Evolutionary conservation across 176 grass and related monocot species (phyloP), one percentile per base, ranked within the genome.

Genomic region (Hsuehochloa calcarea): DNA sequence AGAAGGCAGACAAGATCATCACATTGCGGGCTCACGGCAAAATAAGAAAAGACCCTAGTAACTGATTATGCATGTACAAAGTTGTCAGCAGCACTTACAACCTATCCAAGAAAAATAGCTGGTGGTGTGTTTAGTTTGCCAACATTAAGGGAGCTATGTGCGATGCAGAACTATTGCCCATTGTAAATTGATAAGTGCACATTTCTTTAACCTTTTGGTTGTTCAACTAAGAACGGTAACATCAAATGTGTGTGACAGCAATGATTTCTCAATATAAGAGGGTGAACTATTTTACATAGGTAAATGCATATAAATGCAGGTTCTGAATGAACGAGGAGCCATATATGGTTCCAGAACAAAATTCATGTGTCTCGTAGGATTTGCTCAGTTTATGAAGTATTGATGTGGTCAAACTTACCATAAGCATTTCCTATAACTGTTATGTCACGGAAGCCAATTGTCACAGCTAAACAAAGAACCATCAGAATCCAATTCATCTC

Each of bases 401-500:
- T 79, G 62, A 61, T 85, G 58, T 82, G 76, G 11, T 65, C n/a
- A 68, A 58, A 72, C 87, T 91, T 92, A 95, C 93, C 90, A 50
- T 95, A 95, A 70, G 93, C 93, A 92, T 95, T 92, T 66, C 93
- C 90, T 11, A 95, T 95, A 4, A 90, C 22, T 60, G 79, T 90
- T 13, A 73, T 86, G 29, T 95, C 82, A 73, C 66, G 82, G 67
- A 95, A 95, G 22, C 93, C 90, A 68, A 92, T 6, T 25, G 89
- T 90, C 40, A 84, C 70, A 65, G 90, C 90, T 59, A 95, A 52
- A 84, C 93, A 95, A 50, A 95, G 88, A 54, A 90, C 82, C 93
- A 95, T 95, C 38, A 95, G 61, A 61, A 90, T 95, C 93, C 93
- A 92, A 64, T 95, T 95, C 56, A 95, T 95, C 84, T 95, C 90